These are phyloP conservation scores for Canavalia gladiata DNA, from an alignment of 306 rosid species.

Conservation along the genomic window DNA sequence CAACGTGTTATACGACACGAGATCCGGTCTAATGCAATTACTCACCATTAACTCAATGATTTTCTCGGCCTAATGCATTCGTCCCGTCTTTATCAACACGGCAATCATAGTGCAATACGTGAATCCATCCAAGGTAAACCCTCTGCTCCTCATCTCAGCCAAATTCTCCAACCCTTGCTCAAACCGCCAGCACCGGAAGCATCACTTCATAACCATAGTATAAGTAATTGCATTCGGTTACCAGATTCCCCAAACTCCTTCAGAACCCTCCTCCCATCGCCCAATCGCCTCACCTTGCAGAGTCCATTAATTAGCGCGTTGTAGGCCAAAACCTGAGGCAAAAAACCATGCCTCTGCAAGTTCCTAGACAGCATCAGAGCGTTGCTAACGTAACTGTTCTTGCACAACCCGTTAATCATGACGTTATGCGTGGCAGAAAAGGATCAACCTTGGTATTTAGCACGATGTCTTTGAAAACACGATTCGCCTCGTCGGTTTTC, in stretches of 20 bases:
- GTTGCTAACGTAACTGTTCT: conserved; percentile 62
- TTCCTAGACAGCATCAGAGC: conserved; percentile 74
- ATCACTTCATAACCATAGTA: conserved; percentile 73
- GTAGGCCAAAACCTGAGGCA: conserved; percentile 71
- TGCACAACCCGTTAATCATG: conserved; percentile 78
- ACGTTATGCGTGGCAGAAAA: conserved; percentile 61
- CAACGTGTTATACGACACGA: conserved; percentile 72
- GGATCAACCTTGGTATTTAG: conserved; percentile 53
- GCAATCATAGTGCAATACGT: conserved; percentile 78
- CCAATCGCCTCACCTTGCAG: conserved; percentile 65
- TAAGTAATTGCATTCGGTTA: conserved; percentile 72
- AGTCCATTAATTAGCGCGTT: conserved; percentile 79
- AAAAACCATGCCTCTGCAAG: conserved; percentile 66
- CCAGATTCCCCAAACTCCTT: conserved; percentile 69
- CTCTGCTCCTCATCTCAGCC: conserved; percentile 68
- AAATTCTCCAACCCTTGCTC: conserved; percentile 73
- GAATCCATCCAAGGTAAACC: conserved; percentile 74
- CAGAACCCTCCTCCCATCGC: conserved; percentile 59
- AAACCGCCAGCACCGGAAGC: conserved; percentile 62
- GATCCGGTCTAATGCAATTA: conserved; percentile 67
- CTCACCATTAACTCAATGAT: conserved; percentile 58
- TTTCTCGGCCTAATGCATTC: conserved; percentile 67
- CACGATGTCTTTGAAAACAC: conserved; percentile 62
- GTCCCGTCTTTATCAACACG: conserved; percentile 71
- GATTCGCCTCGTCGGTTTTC: conserved; percentile 76